A percentile compares a stretch with the other conserved stretches of the same genome.
phyloP scores from a whole-genome alignment of 164 flowering plant genomes.

The Tinospora cordifolia region DNA sequence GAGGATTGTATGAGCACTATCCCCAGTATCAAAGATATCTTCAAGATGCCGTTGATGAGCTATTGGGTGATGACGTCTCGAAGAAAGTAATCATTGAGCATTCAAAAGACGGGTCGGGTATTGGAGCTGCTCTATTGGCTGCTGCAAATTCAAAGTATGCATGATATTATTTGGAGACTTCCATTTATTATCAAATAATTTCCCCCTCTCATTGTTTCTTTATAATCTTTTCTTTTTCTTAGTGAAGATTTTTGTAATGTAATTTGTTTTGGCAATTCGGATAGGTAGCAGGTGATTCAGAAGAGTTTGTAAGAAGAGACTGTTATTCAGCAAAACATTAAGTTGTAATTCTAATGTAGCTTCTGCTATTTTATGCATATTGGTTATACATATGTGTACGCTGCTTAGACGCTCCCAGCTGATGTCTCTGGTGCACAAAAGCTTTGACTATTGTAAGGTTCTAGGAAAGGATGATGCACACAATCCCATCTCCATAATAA shows the following conservation, averaged over 20 bases:
- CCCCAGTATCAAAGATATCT: conserved; percentile 65
- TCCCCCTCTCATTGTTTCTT: neutral
- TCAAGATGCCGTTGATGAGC: conserved; percentile 57
- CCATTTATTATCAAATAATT: neutral
- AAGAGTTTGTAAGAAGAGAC: neutral
- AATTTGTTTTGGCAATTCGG: neutral
- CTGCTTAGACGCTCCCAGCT: too few relatives aligned
- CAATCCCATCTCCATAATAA: too few relatives aligned
- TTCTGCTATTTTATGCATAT: too few relatives aligned
- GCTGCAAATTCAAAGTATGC: conserved; percentile 65
- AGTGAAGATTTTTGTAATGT: conserved; percentile 3
- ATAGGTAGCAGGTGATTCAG: neutral
- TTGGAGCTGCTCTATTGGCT: conserved; percentile 91
- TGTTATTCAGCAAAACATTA: neutral
- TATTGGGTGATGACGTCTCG: conserved; percentile 54
- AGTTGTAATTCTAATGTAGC: neutral
- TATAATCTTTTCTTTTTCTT: neutral
- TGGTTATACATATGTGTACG: too few relatives aligned
- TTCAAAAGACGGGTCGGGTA: conserved; percentile 84
- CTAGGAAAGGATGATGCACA: too few relatives aligned
- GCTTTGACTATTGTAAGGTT: too few relatives aligned
- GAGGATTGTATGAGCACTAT: conserved; percentile 73
- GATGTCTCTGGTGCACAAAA: too few relatives aligned
- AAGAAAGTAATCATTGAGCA: conserved; percentile 59
- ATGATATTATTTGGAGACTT: conserved; percentile 1